Percentiles rank a stretch among this genome's conserved stretches.
These are phyloP conservation scores for Pythium plurisporium DNA, from an alignment of 352 stramenopile genomes.

Conservation along the genomic window DNA sequence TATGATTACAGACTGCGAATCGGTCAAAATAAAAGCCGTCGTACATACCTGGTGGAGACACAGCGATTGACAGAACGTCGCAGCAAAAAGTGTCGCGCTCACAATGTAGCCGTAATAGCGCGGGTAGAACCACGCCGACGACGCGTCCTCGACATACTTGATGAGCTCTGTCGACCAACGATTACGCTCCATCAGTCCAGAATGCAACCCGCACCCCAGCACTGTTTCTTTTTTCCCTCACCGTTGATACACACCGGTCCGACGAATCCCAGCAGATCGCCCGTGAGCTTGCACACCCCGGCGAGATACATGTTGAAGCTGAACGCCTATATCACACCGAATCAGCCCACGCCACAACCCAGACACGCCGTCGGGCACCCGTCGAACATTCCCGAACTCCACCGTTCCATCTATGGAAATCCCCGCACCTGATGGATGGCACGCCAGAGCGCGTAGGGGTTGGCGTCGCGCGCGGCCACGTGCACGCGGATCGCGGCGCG, in stretches of 20 bases:
- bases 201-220: too few relatives aligned
- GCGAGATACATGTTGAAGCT: conserved; percentile 87
- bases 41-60: conserved; percentile 47
- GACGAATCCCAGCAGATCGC: conserved; percentile 91
- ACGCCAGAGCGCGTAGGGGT: conserved; percentile 28
- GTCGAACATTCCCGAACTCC: neutral
- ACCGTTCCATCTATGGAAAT: neutral
- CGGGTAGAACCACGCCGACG: conserved; percentile 33
- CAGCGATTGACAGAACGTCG: conserved; percentile 46
- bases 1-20: neutral
- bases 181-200: neutral
- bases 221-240: neutral
- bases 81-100: conserved; percentile 38
- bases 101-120: conserved; percentile 56
- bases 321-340: conserved; percentile 45
- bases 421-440: conserved; percentile 33
- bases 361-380: neutral
- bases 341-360: neutral
- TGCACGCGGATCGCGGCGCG: conserved; percentile 12
- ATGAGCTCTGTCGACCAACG: conserved; percentile 26
- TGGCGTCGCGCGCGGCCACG: conserved; percentile 17
- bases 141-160: conserved; percentile 60
- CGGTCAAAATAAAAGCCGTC: neutral
- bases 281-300: conserved; percentile 88
- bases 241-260: conserved; percentile 62